These are phyloP conservation scores for Ophiocordyceps polyrhachis-furcata DNA, from an alignment of 2,329 filamentous ascomycete species.

Conservation along the genomic window DNA sequence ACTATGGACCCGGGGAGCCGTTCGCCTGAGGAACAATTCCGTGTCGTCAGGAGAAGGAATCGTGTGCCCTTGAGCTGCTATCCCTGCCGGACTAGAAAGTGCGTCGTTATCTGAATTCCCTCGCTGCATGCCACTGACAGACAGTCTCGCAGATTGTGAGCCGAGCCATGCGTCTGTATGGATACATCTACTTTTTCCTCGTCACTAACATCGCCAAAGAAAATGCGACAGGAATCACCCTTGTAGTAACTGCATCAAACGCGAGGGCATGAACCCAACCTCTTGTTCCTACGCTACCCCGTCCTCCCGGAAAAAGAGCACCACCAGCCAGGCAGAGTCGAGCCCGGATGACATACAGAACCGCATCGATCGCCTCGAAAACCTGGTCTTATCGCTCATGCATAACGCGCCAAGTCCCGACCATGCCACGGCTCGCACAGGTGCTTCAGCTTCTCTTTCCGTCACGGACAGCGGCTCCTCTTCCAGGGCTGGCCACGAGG, in stretches of 20 bases:
- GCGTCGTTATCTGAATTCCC: slow-evolving; percentile 4
- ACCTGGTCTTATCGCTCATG: slow-evolving; percentile 83
- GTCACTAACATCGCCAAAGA: slow-evolving; percentile 19
- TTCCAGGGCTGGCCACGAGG: slow-evolving; percentile 32
- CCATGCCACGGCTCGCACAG: slow-evolving; percentile 13
- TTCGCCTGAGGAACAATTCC: slow-evolving; percentile 72
- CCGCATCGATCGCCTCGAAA: slow-evolving; percentile 86
- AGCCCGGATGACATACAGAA: slow-evolving; percentile 95
- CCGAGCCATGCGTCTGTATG: not conserved
- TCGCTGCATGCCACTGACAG: slow-evolving; percentile 3
- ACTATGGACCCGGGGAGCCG: slow-evolving; percentile 56
- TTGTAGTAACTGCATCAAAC: slow-evolving; percentile 88
- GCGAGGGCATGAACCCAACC: slow-evolving; percentile 60
- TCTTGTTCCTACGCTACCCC: slow-evolving; percentile 75
- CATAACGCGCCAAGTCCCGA: slow-evolving; percentile 51
- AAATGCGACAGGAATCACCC: slow-evolving; percentile 88
- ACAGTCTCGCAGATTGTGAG: slow-evolving; percentile 18
- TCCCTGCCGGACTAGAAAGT: slow-evolving; percentile 85
- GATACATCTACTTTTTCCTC: not conserved
- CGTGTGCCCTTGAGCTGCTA: slow-evolving; percentile 81
- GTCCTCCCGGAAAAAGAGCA: slow-evolving; percentile 52
- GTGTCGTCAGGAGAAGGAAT: slow-evolving; percentile 82
- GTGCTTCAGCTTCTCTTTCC: slow-evolving; percentile 17
- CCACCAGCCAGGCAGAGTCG: slow-evolving; percentile 39
- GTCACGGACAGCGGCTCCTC: slow-evolving; percentile 25